A percentile compares a stretch with the other conserved stretches of the same genome.
These are phyloP conservation scores for Ogataea philodendri DNA, from an alignment of 805 yeast genomes.

Conservation along the genomic window DNA sequence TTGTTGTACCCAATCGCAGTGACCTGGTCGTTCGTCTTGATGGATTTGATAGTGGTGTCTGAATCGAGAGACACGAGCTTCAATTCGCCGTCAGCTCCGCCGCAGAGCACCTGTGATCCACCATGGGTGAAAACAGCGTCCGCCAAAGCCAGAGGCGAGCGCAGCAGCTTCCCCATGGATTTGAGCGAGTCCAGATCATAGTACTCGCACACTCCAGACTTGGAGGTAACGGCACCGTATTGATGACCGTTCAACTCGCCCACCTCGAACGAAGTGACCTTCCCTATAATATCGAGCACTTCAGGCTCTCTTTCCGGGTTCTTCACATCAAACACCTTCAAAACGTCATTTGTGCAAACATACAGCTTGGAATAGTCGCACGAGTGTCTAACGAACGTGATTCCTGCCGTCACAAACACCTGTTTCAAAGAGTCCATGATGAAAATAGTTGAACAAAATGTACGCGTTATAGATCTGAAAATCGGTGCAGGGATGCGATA, in stretches of 20 bases:
- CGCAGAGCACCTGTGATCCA: slow-evolving; percentile 56
- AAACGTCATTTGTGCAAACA: slow-evolving; percentile 54
- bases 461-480: slow-evolving; percentile 7
- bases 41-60: slow-evolving; percentile 31
- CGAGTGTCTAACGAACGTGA: slow-evolving; percentile 23
- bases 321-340: slow-evolving; percentile 48
- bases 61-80: slow-evolving; percentile 45
- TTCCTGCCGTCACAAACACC: slow-evolving; percentile 33
- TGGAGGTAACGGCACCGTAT: slow-evolving; percentile 36
- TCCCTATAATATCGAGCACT: slow-evolving; percentile 49
- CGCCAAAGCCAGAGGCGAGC: slow-evolving; percentile 48
- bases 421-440: slow-evolving; percentile 29
- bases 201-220: slow-evolving; percentile 43
- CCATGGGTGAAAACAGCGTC: slow-evolving; percentile 58
- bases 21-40: slow-evolving; percentile 51
- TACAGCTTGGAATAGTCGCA: slow-evolving; percentile 36
- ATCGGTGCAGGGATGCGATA: slow-evolving; percentile 13
- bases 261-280: slow-evolving; percentile 43
- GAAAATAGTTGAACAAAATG: slow-evolving; percentile 3
- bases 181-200: slow-evolving; percentile 33
- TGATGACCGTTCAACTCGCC: slow-evolving; percentile 20
- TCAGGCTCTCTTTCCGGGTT: slow-evolving; percentile 60
- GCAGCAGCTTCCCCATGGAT: slow-evolving; percentile 35
- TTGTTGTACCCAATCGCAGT: slow-evolving; percentile 54
- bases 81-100: slow-evolving; percentile 66